Evolutionary conservation across 1,139 yeast genomes (phyloP), one percentile per base, ranked within the genome.

Genomic region (Magnusiomyces fungicola): DNA sequence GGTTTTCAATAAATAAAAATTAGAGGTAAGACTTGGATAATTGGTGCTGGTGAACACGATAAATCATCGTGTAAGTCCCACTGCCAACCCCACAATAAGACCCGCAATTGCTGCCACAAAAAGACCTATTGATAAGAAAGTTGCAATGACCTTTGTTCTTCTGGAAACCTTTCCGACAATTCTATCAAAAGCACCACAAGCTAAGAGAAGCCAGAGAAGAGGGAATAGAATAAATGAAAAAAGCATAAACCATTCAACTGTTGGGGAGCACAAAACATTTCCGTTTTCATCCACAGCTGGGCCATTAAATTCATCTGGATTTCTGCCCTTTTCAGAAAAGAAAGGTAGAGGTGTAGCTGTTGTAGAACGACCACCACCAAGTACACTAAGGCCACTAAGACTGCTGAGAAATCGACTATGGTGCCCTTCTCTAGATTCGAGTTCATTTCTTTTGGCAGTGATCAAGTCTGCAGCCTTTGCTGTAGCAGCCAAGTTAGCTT

Each of bases 121-220:
- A 12, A 51, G 40, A 10, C 32, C 45, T 10, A 33, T 39, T 7
- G 53, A 37, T n/a, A 51, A 23, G n/a, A 46, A 23, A 27, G 42
- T 44, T 9, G 53, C 51, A 32, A 48, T 34, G 12, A 34, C 22
- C 36, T 48, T 51, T 7, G 49, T 45, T 19, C 51, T 30, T 16
- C 40, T 33, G 3, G 53, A 46, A 14, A 46, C 53, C 24, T 33
- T 24, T 27, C 51, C 42, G 16, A 51, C 27, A 25, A 47, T 43
- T 9, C 45, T 29, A 27, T 51, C 54, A 19, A 51, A 49, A 32
- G 27, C 33, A 2, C 54, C 54, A 5, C 50, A 49, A 1, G 48
- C 54, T 22, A 51, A 34, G 14, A 51, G 43, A 1, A 51, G 47
- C 54, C 54, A 51, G 25, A 51, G 33, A n/a, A 51, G 48, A 21